Base-by-base conservation (phyloP, 345 rosid genomes). In the Anastatica hierochuntica region DNA sequence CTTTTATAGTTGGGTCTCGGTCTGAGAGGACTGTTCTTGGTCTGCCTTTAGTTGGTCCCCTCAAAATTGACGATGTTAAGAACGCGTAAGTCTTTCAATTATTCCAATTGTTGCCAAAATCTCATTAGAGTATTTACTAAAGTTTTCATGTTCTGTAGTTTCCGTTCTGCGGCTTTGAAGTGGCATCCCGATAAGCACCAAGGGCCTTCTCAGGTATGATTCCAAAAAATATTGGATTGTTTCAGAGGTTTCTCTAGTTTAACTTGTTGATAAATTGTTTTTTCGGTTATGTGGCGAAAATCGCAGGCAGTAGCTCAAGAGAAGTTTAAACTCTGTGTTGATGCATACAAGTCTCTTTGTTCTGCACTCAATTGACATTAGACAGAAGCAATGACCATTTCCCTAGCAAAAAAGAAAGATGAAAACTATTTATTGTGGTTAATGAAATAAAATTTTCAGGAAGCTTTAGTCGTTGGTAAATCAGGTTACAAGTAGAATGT, bases 101-200 rank as follows among this genome's bases (percentile, higher is more conserved):
- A 0, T 51, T 51, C 17, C 2, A 2, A 3, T 39, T 4, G 15
- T 2, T 5, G 2, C 30, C 2, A 26, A 14, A 46, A 30, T 29
- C 27, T 21, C 10, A n/a, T 4, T 1, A n/a, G 12, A 7, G 4
- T 42, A 11, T 26, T 4, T 9, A 20, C 6, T 12, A 20, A 27
- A 4, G 17, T 3, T 44, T 16, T 60, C 36, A 16, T 52, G 49
- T 29, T 44, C 37, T 73, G 65, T 83, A 90, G 96, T 8, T 90
- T 81, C 39, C 85, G 83, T 10, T 17, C 63, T 18, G 58, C 86
- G 7, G 96, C 98, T 57, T 66, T 85, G 49, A 92, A 79, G 64
- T 88, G 98, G 95, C 98, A 92, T 74, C 98, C 98, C 4, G 94
- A 88, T 69, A 88, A 71, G 73, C 85, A 83, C 60, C 88, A 79